Evolutionary conservation across 2,329 filamentous ascomycete species (phyloP).

Genomic region (Chalaropsis ovoidea): DNA sequence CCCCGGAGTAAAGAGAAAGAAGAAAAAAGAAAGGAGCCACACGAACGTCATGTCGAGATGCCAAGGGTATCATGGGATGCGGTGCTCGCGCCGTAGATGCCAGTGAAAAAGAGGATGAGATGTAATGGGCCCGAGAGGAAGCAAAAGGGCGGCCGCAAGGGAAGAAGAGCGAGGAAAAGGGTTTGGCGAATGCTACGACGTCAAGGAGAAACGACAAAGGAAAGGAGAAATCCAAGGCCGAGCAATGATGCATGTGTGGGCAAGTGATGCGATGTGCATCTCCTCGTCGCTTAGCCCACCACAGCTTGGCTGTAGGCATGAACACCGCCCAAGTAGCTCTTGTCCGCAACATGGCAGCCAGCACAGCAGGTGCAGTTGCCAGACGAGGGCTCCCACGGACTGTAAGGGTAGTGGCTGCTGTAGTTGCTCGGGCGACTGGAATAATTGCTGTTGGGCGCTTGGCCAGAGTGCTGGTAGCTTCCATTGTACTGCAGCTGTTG

Average conservation of each 20-base stretch:
- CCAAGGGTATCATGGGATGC: slow-evolving; percentile 24
- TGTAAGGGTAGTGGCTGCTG: slow-evolving; percentile 39
- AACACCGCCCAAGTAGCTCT: slow-evolving; percentile 38
- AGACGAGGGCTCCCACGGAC: slow-evolving; percentile 43
- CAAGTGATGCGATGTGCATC: slow-evolving; percentile 22
- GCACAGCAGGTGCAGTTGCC: slow-evolving; percentile 42
- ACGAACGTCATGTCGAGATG: slow-evolving; percentile 21
- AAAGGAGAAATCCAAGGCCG: slow-evolving; percentile 28
- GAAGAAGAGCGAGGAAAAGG: slow-evolving; percentile 9
- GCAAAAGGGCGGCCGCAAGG: slow-evolving; percentile 17
- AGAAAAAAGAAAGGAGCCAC: slow-evolving; percentile 27
- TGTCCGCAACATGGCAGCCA: slow-evolving; percentile 38
- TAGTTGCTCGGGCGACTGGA: slow-evolving; percentile 37
- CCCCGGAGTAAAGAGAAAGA: slow-evolving; percentile 24
- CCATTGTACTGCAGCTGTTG: slow-evolving; percentile 38
- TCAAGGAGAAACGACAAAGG: slow-evolving; percentile 13
- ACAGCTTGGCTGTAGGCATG: slow-evolving; percentile 46
- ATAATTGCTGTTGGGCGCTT: slow-evolving; percentile 31
- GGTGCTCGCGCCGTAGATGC: slow-evolving; percentile 25
- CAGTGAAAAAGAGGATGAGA: slow-evolving; percentile 23
- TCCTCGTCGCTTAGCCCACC: slow-evolving; percentile 37
- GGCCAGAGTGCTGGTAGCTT: slow-evolving; percentile 35
- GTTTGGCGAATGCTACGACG: not conserved
- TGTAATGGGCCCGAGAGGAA: not conserved
- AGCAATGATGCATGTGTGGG: slow-evolving; percentile 22